These are phyloP conservation scores for Glycyrrhiza uralensis DNA, from an alignment of 306 rosid species.

Conservation along the genomic window DNA sequence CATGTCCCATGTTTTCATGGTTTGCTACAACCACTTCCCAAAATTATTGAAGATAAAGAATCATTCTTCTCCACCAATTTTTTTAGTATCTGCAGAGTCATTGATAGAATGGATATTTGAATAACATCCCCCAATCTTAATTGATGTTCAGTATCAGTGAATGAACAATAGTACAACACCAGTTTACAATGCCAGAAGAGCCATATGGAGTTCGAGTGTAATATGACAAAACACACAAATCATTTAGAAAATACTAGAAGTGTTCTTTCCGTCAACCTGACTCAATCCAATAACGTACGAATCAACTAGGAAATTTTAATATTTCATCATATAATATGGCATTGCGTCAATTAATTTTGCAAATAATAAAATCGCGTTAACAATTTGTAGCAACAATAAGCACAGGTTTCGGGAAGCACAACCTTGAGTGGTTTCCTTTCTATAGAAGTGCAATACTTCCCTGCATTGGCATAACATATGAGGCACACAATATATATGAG, in stretches of 20 bases:
- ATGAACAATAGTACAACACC: not conserved
- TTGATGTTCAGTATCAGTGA: not conserved
- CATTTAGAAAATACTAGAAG: too few species aligned
- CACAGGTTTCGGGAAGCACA: conserved; percentile 17
- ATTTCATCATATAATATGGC: too few species aligned
- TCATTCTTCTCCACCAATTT: not conserved
- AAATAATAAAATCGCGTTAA: not conserved
- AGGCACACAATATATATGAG: too few species aligned
- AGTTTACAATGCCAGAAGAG: too few species aligned
- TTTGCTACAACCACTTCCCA: not conserved
- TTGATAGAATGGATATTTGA: not conserved
- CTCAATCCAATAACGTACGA: too few species aligned
- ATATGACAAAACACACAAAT: too few species aligned
- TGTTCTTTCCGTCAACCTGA: too few species aligned
- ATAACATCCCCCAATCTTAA: not conserved
- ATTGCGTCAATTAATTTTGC: not conserved
- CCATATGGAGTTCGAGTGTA: too few species aligned
- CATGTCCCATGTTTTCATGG: not conserved
- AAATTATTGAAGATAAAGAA: not conserved
- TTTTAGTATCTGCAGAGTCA: not conserved
- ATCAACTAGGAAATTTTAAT: too few species aligned
- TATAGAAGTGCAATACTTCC: conserved; percentile 54
- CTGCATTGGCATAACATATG: too few species aligned
- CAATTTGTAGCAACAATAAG: not conserved
- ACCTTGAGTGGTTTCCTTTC: conserved; percentile 80